These are phyloP conservation scores for Cystobasidium slooffiae DNA, from an alignment of 1,284 basidiomycete species.

Conservation along the genomic window DNA sequence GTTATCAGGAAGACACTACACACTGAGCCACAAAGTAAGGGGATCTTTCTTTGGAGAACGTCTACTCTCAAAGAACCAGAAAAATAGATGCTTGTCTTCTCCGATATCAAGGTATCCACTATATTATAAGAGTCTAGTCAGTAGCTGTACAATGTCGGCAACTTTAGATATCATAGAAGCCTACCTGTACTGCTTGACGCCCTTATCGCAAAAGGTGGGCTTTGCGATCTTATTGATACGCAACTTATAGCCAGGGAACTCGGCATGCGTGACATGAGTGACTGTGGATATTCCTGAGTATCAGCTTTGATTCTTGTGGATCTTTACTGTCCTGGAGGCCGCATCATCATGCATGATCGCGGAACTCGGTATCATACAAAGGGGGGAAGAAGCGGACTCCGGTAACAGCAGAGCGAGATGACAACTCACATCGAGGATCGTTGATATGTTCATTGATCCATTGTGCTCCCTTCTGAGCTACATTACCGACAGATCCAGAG, in stretches of 20 bases:
- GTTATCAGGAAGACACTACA: neutral
- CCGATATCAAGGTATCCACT: constrained; percentile 85
- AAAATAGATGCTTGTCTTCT: constrained; percentile 73
- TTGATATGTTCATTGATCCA: constrained; percentile 41
- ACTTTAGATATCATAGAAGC: neutral
- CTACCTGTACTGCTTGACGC: constrained; percentile 42
- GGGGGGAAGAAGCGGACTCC: neutral
- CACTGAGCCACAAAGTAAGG: constrained; percentile 86
- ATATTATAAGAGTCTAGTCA: constrained; percentile 78
- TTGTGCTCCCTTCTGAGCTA: constrained; percentile 32
- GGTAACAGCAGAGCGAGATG: neutral
- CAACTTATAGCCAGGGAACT: constrained; percentile 71
- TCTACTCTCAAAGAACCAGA: constrained; percentile 81
- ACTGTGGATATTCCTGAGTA: constrained; percentile 59
- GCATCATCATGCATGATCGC: constrained; percentile 2
- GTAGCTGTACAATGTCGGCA: constrained; percentile 67
- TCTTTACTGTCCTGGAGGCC: neutral
- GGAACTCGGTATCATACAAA: neutral
- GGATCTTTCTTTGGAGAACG: constrained; percentile 73
- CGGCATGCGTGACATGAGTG: constrained; percentile 73
- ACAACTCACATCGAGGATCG: constrained; percentile 32
- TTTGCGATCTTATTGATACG: constrained; percentile 67
- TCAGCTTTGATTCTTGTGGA: neutral
- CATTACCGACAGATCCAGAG: constrained; percentile 20
- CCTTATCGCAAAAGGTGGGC: constrained; percentile 41